Base-by-base conservation (phyloP, 257 asterid genomes). In the Solanum medicagineum region DNA sequence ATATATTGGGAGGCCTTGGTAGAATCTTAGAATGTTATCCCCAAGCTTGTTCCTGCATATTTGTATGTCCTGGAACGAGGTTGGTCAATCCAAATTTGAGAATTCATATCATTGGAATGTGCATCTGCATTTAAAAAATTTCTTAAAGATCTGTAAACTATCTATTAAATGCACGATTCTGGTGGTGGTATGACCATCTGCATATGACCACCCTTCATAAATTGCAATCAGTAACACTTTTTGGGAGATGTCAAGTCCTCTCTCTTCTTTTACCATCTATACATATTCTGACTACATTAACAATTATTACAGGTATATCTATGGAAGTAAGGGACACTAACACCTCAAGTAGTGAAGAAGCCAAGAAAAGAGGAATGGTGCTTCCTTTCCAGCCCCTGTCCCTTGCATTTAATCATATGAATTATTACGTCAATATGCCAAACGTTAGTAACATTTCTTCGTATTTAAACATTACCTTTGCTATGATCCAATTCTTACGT, bases 381-480 rank as follows among this genome's bases (percentile, higher is more conserved):
- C 97, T 96, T 77, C 98, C 99, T 0, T 96, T 96, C 91, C 95
- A 94, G 85, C 97, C 98, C 1, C 66, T 95, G 86, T 94, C 99
- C 6, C 93, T 96, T 77, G 98, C 94, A 24, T 96, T 96, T 81
- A 88, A 93, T 84, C 98, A 92, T 82, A 93, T 96, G 86, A 94
- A 95, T 91, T 96, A 96, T 93, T 95, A 89, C 44, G 97, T 96
- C 20, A 98, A 94, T 86, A 95, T 95, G 98, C 98, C 99, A 12
- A 90, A 93, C 86, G 99, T 96, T 89, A 94, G 99, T 88, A 75
- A 49, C 47, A 42, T 75, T 69, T 79, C 69, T 45, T 83, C 26
- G 40, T 45, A 40, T 83, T 51, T 81, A 42, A 42, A 54, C 12
- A 32, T 40, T 56, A 69, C 54, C 26, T 6, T 85, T 57, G 7